These are phyloP conservation scores for Geotrichum histeridarum DNA, from an alignment of 1,139 yeast species.

Conservation along the genomic window DNA sequence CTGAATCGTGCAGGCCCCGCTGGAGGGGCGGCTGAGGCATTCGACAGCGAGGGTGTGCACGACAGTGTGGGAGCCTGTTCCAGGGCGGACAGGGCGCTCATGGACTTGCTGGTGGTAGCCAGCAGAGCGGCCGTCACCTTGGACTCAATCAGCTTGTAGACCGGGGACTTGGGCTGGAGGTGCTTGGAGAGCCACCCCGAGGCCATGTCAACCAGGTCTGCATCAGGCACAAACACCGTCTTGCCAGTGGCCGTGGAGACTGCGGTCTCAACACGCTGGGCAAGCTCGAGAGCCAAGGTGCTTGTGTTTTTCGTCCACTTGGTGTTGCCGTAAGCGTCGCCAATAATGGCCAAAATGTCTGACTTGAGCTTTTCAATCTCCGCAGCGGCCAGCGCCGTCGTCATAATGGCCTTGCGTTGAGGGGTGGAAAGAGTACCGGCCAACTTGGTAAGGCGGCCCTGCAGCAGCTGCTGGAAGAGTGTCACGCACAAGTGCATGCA, in stretches of 20 bases:
- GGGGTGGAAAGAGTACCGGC: conserved; percentile 25
- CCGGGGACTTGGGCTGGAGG: conserved; percentile 76
- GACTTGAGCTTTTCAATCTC: conserved; percentile 40
- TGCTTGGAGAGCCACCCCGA: conserved; percentile 79
- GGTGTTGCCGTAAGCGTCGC: conserved; percentile 80
- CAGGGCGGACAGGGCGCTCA: conserved; percentile 24
- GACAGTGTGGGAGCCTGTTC: conserved; percentile 23
- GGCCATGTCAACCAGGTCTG: conserved; percentile 50
- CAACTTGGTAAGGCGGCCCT: conserved; percentile 31
- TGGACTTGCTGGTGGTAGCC: conserved; percentile 22
- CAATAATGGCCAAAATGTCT: conserved; percentile 72
- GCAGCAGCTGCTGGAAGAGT: conserved; percentile 61
- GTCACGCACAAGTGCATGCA: conserved; percentile 73
- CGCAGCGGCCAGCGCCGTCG: conserved; percentile 15
- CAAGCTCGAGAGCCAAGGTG: conserved; percentile 66
- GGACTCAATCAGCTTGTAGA: conserved; percentile 51
- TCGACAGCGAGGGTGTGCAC: conserved; percentile 15
- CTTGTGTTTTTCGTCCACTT: conserved; percentile 86
- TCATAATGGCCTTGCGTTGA: conserved; percentile 13
- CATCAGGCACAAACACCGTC: conserved; percentile 21
- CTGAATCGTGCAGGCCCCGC: conserved; percentile 17
- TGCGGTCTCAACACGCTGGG: conserved; percentile 40
- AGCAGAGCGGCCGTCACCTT: conserved; percentile 30
- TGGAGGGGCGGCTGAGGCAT: conserved; percentile 14
- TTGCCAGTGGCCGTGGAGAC: conserved; percentile 16